Conservation (phyloP, 2,329 filamentous ascomycete species). For the Nemania sp. region DNA sequence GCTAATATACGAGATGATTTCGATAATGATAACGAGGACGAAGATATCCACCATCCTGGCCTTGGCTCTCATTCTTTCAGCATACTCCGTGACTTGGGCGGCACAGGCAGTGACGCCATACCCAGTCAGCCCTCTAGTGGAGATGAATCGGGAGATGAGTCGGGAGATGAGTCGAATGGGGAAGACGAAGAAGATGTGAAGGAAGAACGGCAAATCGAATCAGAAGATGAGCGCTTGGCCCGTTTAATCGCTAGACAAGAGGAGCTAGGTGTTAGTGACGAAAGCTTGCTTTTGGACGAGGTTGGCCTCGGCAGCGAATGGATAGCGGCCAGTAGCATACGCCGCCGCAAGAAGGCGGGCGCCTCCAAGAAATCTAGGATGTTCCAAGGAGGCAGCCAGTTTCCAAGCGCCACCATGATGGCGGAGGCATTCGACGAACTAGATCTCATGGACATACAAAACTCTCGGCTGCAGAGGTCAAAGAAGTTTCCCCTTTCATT, state of each 20-base stretch:
- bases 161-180: slow-evolving; percentile 19
- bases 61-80: slow-evolving; percentile 37
- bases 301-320: slow-evolving; percentile 46
- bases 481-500: slow-evolving; percentile 67
- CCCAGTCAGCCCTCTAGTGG: slow-evolving; percentile 32
- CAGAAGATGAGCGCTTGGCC: slow-evolving; percentile 66
- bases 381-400: slow-evolving; percentile 40
- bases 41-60: slow-evolving; percentile 28
- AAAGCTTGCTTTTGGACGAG: slow-evolving; percentile 61
- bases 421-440: slow-evolving; percentile 67
- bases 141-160: slow-evolving; percentile 39
- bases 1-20: slow-evolving; percentile 60
- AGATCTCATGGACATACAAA: slow-evolving; percentile 83
- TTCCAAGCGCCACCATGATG: slow-evolving; percentile 47
- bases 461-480: slow-evolving; percentile 65
- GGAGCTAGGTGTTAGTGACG: slow-evolving; percentile 64
- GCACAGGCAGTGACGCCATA: slow-evolving; percentile 47
- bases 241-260: slow-evolving; percentile 64
- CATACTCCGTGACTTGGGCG: slow-evolving; percentile 49
- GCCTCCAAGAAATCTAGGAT: slow-evolving; percentile 33
- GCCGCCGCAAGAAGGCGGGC: slow-evolving; percentile 38
- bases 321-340: slow-evolving; percentile 32
- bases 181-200: slow-evolving; percentile 46
- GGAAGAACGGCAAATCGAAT: slow-evolving; percentile 38
- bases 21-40: slow-evolving; percentile 34